Conservation (phyloP, 257 asterid species). For the Nicotiana tabacum region DNA sequence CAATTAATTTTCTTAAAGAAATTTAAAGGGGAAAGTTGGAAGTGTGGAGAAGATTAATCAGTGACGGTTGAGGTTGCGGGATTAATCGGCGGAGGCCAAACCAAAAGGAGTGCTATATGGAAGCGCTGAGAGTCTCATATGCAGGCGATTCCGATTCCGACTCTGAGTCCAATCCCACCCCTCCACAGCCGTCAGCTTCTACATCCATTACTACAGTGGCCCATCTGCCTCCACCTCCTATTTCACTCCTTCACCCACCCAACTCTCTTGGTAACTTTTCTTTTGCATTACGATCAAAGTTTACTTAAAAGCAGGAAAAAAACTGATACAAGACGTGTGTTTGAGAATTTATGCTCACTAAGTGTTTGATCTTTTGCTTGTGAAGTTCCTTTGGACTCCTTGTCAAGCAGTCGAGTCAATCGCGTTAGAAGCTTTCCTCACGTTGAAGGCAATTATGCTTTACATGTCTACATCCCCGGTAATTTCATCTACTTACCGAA, state of each 20-base stretch:
- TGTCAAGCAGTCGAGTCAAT: conserved; percentile 29
- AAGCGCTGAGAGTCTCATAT: conserved; percentile 73
- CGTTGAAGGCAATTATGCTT: conserved; percentile 77
- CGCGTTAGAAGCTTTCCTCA: conserved; percentile 87
- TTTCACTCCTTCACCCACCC: conserved; percentile 61
- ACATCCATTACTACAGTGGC: conserved; percentile 9
- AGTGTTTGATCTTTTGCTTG: conserved; percentile 35
- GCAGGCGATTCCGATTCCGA: conserved; percentile 66
- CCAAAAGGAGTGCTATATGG: conserved; percentile 35
- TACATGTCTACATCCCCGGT: conserved; percentile 95
- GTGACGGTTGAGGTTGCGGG: neutral
- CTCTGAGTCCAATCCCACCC: conserved; percentile 37
- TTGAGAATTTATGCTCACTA: conserved; percentile 8
- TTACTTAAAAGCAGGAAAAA: too few species aligned
- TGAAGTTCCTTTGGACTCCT: conserved; percentile 43
- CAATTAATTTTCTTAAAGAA: too few species aligned
- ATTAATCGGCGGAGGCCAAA: neutral
- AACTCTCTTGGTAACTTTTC: conserved; percentile 39
- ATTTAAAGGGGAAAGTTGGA: neutral
- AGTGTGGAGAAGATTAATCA: neutral
- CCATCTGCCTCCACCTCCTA: conserved; percentile 81
- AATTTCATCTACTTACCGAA: neutral
- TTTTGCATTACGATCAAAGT: neutral
- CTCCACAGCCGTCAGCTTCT: conserved; percentile 25
- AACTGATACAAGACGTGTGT: too few species aligned